phyloP scores from a whole-genome alignment of 176 grass and related monocot genomes.

The Hordeum marinum region DNA sequence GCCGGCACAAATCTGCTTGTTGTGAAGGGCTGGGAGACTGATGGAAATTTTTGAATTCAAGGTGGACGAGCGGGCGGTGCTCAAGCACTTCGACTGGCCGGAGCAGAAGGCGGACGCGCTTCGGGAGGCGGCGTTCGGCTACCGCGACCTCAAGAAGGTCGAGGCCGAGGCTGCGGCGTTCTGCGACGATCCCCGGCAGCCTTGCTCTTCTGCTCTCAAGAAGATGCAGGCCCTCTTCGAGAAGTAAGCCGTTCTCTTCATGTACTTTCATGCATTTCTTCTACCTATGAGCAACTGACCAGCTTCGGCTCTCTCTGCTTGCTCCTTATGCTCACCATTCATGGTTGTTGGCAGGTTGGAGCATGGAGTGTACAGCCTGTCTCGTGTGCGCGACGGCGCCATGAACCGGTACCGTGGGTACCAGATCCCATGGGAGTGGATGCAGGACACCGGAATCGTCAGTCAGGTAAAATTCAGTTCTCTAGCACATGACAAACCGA shows the following conservation, averaged over 20 bases:
- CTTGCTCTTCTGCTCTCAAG: conserved; percentile 66
- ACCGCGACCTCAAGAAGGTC: conserved; percentile 79
- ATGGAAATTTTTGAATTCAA: neutral
- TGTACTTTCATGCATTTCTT: neutral
- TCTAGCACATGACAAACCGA: too few species aligned
- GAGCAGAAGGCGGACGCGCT: conserved; percentile 89
- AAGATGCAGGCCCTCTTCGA: conserved; percentile 89
- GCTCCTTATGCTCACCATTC: neutral
- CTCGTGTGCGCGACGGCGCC: conserved; percentile 62
- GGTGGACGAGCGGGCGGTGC: conserved; percentile 90
- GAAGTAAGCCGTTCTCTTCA: conserved; percentile 46
- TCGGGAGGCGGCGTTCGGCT: conserved; percentile 86
- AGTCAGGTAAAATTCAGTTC: conserved; percentile 51
- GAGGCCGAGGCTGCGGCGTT: conserved; percentile 56
- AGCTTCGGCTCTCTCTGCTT: neutral
- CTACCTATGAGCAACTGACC: neutral
- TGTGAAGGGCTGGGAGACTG: neutral
- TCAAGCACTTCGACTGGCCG: conserved; percentile 98
- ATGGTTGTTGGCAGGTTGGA: conserved; percentile 53
- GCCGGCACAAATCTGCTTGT: too few species aligned
- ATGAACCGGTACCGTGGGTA: conserved; percentile 64
- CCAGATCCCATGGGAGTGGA: conserved; percentile 93
- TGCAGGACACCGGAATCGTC: conserved; percentile 80
- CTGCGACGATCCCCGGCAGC: conserved; percentile 54
- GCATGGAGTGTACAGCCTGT: conserved; percentile 74